Base-by-base conservation (phyloP, 805 yeast genomes). In the Spencermartinsiella europaea region DNA sequence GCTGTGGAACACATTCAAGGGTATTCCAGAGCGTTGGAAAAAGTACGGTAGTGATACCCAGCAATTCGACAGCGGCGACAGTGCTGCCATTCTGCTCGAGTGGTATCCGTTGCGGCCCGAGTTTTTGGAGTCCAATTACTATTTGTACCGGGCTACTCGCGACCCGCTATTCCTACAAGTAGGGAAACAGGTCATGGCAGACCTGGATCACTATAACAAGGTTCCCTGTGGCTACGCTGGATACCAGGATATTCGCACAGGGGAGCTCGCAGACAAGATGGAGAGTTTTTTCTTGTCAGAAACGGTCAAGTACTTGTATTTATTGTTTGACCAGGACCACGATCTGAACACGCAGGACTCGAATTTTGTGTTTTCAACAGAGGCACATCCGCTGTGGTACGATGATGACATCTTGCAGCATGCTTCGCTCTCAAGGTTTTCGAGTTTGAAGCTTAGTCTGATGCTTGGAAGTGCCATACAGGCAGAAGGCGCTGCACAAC, bases 81-180 rank as follows among this genome's bases (percentile, higher is more conserved):
- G 40, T 4, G 25, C 27, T 2, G 42, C 49, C 12, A 65, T 85
- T 2, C 69, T 77, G 0, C 66, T 88, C 28, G 95, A 86, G 60
- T 90, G 96, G 96, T 90, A 87, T 58, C 96, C 96, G 2, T 69
- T 90, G 38, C 70, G 98, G 45, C 98, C 98, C 0, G 98, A 90
- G 61, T 87, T 89, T 55, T 75, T 87, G 37, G 98, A 90, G 61
- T 85, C 95, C 0, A 87, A 95, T 0, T 90, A 88, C 63, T 81
- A 83, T 59, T 66, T 90, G 14, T 89, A 83, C 59, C 69, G 84
- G 35, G 95, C 96, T 1, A 90, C 97, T 0, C 74, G 70, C 47
- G 98, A 90, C 61, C 95, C 96, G 2, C 72, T 88, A 58, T 89
- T 81, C 62, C 66, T 90, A 16, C 79, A 81, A 45, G 77, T 87